Percentiles rank a stretch among this genome's conserved stretches.
These are phyloP conservation scores for Babesia gibsoni DNA, from an alignment of 169 alveolate genomes.

Conservation along the genomic window DNA sequence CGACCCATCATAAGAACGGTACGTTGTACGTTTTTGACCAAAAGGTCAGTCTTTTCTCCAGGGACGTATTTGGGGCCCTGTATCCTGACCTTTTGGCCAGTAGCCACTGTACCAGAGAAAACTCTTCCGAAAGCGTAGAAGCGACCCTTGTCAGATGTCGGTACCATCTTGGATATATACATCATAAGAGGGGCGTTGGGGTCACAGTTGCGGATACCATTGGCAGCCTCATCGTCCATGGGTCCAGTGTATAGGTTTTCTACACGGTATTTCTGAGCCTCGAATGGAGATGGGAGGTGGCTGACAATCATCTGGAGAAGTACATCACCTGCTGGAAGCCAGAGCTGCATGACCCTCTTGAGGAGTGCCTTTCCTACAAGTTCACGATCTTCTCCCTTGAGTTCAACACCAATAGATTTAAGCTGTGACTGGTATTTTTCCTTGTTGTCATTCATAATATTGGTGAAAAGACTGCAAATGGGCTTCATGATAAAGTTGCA, in stretches of 20 bases:
- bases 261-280: slow-evolving; percentile 97
- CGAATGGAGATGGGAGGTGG: slow-evolving; percentile 98
- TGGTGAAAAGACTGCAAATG: slow-evolving; percentile 90
- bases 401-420: slow-evolving; percentile 87
- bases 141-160: slow-evolving; percentile 98
- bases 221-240: slow-evolving; percentile 97
- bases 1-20: slow-evolving; percentile 99
- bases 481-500: slow-evolving; percentile 98
- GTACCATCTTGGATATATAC: slow-evolving; percentile 99
- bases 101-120: slow-evolving; percentile 98
- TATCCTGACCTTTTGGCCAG: slow-evolving; percentile 97
- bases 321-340: slow-evolving; percentile 99
- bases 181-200: slow-evolving; percentile 98
- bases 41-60: slow-evolving; percentile 96
- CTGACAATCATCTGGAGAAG: slow-evolving; percentile 97
- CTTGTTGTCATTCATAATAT: slow-evolving; percentile 92
- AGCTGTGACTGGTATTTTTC: slow-evolving; percentile 92
- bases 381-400: slow-evolving; percentile 93
- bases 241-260: slow-evolving; percentile 98
- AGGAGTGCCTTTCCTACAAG: slow-evolving; percentile 94
- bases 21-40: slow-evolving; percentile 94
- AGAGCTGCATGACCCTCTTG: slow-evolving; percentile 97
- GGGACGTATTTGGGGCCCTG: slow-evolving; percentile 99
- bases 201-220: slow-evolving; percentile 94
- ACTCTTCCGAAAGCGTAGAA: slow-evolving; percentile 99